These are phyloP conservation scores for Lactarius quietus DNA, from an alignment of 768 basidiomycete genomes.

Conservation along the genomic window DNA sequence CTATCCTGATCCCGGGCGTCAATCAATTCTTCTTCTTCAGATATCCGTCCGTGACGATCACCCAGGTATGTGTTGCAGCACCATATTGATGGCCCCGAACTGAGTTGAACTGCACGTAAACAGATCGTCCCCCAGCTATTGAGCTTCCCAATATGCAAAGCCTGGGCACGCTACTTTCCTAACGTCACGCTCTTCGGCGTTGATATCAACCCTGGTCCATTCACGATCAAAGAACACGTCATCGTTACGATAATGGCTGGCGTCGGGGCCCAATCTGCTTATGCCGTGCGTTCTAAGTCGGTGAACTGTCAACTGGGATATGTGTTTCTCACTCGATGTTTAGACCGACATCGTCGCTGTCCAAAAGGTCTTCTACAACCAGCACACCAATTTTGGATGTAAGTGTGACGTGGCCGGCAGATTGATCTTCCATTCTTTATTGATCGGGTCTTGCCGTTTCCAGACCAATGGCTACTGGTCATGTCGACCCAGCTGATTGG, in stretches of 20 bases:
- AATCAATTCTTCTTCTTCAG: constrained; percentile 79
- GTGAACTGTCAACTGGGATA: background rate
- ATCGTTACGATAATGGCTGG: constrained; percentile 43
- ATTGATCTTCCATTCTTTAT: background rate
- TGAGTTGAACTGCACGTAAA: background rate
- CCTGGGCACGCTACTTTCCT: constrained; percentile 54
- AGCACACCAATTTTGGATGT: constrained; percentile 37
- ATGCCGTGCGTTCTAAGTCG: constrained; percentile 29
- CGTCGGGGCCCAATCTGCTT: constrained; percentile 35
- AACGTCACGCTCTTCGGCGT: constrained; percentile 50
- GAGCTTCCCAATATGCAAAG: constrained; percentile 59
- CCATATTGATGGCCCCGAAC: constrained; percentile 5
- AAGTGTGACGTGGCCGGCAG: background rate
- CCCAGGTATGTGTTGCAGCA: constrained; percentile 24
- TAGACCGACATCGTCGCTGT: constrained; percentile 46
- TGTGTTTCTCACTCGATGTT: background rate
- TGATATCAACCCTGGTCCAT: constrained; percentile 62
- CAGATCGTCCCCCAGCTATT: constrained; percentile 64
- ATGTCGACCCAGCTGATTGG: constrained; percentile 44
- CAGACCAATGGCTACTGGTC: constrained; percentile 39
- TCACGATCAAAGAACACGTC: constrained; percentile 73
- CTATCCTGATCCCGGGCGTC: constrained; percentile 62
- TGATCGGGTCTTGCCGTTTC: background rate
- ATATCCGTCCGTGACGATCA: constrained; percentile 46
- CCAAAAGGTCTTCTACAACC: constrained; percentile 45